Evolutionary conservation across 768 basidiomycete species (phyloP).

Genomic region (Nidula microcarpa): DNA sequence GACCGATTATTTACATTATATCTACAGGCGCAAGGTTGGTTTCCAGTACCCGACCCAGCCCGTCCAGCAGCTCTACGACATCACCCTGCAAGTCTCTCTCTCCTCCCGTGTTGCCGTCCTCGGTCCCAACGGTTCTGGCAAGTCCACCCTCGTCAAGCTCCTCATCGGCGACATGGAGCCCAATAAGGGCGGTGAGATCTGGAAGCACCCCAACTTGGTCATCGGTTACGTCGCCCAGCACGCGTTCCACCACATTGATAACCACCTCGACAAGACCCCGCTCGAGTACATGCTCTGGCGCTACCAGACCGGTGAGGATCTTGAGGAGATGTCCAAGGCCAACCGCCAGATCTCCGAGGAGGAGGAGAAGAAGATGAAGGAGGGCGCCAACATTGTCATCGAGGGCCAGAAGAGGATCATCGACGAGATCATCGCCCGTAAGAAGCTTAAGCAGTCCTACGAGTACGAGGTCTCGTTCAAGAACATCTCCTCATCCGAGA

Average conservation of each 20-base stretch:
- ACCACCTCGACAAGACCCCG: conserved; percentile 98
- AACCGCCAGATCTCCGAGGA: conserved; percentile 83
- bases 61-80: conserved; percentile 90
- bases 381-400: conserved; percentile 78
- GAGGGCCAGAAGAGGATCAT: conserved; percentile 95
- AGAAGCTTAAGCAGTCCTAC: conserved; percentile 99
- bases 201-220: conserved; percentile 99
- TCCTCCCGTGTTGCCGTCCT: conserved; percentile 98
- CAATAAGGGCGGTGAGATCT: conserved; percentile 95
- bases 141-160: conserved; percentile 95
- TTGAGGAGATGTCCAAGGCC: conserved; percentile 95
- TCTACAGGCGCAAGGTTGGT: conserved; percentile 56
- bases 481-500: conserved; percentile 92
- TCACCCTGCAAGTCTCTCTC: conserved; percentile 94
- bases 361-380: conserved; percentile 95
- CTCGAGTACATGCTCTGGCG: conserved; percentile 99
- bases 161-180: conserved; percentile 96
- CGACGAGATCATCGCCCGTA: conserved; percentile 86
- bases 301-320: conserved; percentile 98
- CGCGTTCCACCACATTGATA: conserved; percentile 99
- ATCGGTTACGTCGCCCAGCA: conserved; percentile 99
- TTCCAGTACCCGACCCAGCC: conserved; percentile 92
- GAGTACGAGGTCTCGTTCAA: conserved; percentile 99
- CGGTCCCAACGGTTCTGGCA: conserved; percentile 98
- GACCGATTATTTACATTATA: no score